Percentiles rank a stretch among this genome's conserved stretches.
phyloP scores from a whole-genome alignment of 352 stramenopile species.

The Phytopythium mirpurense region DNA sequence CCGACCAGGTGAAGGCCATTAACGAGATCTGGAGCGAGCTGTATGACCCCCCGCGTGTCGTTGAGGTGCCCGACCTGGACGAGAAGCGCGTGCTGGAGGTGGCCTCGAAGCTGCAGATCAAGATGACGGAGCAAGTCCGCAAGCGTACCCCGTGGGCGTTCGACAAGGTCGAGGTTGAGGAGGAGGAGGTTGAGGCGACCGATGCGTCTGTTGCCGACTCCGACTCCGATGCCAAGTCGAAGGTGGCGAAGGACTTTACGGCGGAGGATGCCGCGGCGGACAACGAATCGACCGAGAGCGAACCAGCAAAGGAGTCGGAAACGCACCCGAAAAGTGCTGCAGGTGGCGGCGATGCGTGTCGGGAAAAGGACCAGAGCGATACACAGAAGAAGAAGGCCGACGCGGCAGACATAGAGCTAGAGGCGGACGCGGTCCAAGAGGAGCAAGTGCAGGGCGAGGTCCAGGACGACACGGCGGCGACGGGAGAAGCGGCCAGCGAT shows the following conservation, averaged over 20 bases:
- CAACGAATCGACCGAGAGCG: not conserved
- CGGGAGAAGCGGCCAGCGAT: not conserved
- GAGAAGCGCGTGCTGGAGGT: slow-evolving; percentile 44
- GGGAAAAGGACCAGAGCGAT: slow-evolving; percentile 10
- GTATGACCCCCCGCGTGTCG: slow-evolving; percentile 55
- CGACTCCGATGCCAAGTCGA: slow-evolving; percentile 13
- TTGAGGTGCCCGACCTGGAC: slow-evolving; percentile 58
- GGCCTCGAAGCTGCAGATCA: slow-evolving; percentile 32
- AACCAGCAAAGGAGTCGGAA: not conserved
- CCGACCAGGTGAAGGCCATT: slow-evolving; percentile 62
- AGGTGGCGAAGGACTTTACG: slow-evolving; percentile 15
- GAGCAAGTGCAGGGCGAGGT: slow-evolving; percentile 12
- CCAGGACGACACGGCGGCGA: slow-evolving; percentile 1
- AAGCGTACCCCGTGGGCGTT: slow-evolving; percentile 70
- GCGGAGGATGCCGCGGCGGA: too few species aligned
- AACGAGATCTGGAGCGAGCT: slow-evolving; percentile 68
- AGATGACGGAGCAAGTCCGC: slow-evolving; percentile 32
- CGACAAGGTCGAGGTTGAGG: slow-evolving; percentile 16
- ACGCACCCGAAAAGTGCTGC: not conserved
- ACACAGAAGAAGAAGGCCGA: slow-evolving; percentile 2
- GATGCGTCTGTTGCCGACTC: slow-evolving; percentile 17
- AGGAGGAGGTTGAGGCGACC: slow-evolving; percentile 12
- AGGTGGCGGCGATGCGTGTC: slow-evolving; percentile 9
- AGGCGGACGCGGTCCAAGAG: not conserved
- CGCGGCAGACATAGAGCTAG: not conserved